A percentile compares a stretch with the other conserved stretches of the same genome.
Conservation (phyloP, 2,329 filamentous ascomycete species). For the Knoxdaviesia proteae region DNA sequence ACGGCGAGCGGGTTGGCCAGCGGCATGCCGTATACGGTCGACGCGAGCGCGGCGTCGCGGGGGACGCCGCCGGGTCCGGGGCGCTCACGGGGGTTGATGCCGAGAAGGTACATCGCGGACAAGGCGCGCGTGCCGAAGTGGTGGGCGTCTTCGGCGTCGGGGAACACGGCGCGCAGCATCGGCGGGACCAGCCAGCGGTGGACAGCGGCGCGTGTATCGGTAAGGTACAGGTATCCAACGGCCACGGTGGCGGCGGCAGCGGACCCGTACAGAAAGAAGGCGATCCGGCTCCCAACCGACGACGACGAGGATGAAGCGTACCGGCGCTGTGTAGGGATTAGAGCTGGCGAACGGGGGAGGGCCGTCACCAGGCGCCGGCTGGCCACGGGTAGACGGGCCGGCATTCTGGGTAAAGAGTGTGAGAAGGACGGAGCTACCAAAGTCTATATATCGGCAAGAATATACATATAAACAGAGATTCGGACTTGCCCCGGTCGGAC, state of each 20-base stretch:
- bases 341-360: not conserved
- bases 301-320: slow-evolving; percentile 12
- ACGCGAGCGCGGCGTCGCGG: slow-evolving; percentile 17
- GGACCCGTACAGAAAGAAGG: slow-evolving; percentile 18
- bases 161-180: slow-evolving; percentile 40
- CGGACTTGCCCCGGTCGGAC: too few species aligned
- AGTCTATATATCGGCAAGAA: too few species aligned
- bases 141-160: slow-evolving; percentile 84
- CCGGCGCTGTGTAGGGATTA: slow-evolving; percentile 7
- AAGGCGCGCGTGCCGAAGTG: slow-evolving; percentile 53
- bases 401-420: too few species aligned
- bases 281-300: slow-evolving; percentile 12
- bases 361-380: not conserved
- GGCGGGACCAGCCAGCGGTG: slow-evolving; percentile 50
- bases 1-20: slow-evolving; percentile 80
- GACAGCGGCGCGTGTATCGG: slow-evolving; percentile 50
- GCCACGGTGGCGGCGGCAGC: slow-evolving; percentile 19
- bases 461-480: too few species aligned
- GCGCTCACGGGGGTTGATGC: slow-evolving; percentile 67
- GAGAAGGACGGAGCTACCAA: too few species aligned
- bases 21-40: slow-evolving; percentile 50
- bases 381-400: too few species aligned
- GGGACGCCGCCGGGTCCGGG: slow-evolving; percentile 18
- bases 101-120: slow-evolving; percentile 50
- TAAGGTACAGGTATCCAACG: slow-evolving; percentile 44